Conservation (phyloP, 305 asterid species). For the Caryopteris hybrid region DNA sequence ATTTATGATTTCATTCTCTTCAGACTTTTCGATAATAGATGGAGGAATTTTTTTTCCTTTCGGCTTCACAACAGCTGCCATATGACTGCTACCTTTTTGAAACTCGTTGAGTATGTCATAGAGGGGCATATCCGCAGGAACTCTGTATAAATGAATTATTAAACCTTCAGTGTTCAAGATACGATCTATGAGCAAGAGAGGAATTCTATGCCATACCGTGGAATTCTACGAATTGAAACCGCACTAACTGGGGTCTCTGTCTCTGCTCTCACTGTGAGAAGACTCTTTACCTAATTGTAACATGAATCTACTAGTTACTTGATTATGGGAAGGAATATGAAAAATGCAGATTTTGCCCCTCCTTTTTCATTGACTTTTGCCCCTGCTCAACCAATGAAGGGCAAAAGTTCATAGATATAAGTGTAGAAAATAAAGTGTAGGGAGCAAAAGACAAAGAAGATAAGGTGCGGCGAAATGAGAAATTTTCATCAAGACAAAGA, state of each 20-base stretch:
- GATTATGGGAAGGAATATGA: background rate
- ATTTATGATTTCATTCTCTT: constrained; percentile 35
- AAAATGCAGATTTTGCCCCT: background rate
- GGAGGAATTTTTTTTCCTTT: constrained; percentile 58
- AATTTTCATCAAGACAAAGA: background rate
- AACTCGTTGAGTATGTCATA: constrained; percentile 94
- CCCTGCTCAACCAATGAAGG: too few relatives aligned
- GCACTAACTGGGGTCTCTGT: constrained; percentile 97
- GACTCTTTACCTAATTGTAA: constrained; percentile 43
- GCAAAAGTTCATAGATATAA: too few relatives aligned
- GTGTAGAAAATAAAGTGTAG: too few relatives aligned
- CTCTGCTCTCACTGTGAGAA: constrained; percentile 89
- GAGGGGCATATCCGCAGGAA: constrained; percentile 96
- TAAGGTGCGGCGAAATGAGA: too few relatives aligned
- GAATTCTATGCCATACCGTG: constrained; percentile 47
- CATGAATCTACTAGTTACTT: background rate
- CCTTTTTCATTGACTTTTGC: too few relatives aligned
- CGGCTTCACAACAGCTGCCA: constrained; percentile 94
- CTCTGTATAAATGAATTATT: constrained; percentile 39
- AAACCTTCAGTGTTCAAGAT: background rate
- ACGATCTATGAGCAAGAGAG: constrained; percentile 5
- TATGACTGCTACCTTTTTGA: constrained; percentile 96
- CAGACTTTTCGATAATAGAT: constrained; percentile 37
- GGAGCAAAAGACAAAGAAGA: too few relatives aligned
- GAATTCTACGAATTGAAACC: constrained; percentile 91